phyloP scores from a whole-genome alignment of 179 eudicot genomes.

The Nepenthes alata region DNA sequence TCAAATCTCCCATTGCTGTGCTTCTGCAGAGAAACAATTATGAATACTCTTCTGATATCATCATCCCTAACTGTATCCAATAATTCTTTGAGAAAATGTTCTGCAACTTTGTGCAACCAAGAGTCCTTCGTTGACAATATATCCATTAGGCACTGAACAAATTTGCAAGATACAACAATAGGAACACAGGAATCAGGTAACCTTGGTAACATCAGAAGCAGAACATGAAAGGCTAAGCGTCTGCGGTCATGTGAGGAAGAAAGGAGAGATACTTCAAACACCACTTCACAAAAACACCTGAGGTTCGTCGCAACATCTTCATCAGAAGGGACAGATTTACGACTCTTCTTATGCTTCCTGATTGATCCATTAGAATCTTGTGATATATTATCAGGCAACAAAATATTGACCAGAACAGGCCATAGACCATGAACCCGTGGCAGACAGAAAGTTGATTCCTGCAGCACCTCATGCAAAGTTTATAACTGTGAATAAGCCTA shows the following conservation, averaged over 20 bases:
- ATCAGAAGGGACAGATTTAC: constrained; percentile 52
- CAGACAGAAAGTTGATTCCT: constrained; percentile 92
- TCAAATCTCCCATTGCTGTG: constrained; percentile 86
- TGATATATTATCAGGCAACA: constrained; percentile 48
- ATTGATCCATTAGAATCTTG: constrained; percentile 42
- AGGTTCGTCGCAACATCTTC: constrained; percentile 65
- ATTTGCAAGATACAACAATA: constrained; percentile 53
- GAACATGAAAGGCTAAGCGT: constrained; percentile 65
- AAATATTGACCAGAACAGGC: constrained; percentile 51
- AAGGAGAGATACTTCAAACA: constrained; percentile 65
- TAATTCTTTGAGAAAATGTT: constrained; percentile 55
- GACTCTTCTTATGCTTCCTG: constrained; percentile 75
- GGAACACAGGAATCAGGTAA: constrained; percentile 62
- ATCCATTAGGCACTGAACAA: constrained; percentile 83
- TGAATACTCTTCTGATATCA: constrained; percentile 59
- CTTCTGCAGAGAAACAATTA: constrained; percentile 70
- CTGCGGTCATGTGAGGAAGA: constrained; percentile 85
- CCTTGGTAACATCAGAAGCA: constrained; percentile 75
- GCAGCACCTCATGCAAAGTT: constrained; percentile 14
- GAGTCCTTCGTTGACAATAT: constrained; percentile 65
- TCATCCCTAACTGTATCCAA: constrained; percentile 57
- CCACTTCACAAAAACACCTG: constrained; percentile 48
- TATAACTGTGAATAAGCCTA: background rate
- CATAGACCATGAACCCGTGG: constrained; percentile 92
- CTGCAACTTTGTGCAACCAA: constrained; percentile 78